phyloP scores from a whole-genome alignment of 1,284 basidiomycete genomes.

The Cystobasidium sp. region DNA sequence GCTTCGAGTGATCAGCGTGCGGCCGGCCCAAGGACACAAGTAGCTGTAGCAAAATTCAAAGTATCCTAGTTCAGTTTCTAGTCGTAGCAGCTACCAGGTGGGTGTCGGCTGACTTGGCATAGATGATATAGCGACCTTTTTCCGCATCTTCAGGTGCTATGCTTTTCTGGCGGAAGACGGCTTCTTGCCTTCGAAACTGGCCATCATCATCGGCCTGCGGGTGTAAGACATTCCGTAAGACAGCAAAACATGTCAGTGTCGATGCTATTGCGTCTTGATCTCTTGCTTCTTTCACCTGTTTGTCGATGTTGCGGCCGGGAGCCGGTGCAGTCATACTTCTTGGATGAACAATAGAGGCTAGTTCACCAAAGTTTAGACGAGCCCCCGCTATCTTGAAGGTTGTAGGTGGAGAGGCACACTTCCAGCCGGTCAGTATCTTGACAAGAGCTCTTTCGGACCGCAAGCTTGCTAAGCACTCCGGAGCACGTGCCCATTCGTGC shows the following conservation, averaged over 20 bases:
- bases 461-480: too few relatives aligned
- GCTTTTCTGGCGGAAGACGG: conserved; percentile 9
- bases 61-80: neutral
- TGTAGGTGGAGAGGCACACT: too few relatives aligned
- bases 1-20: conserved; percentile 54
- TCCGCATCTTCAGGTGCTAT: conserved; percentile 14
- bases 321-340: conserved; percentile 6
- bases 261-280: neutral
- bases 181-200: conserved; percentile 19
- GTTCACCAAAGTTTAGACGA: neutral
- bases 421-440: too few relatives aligned
- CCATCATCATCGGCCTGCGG: conserved; percentile 12
- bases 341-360: neutral
- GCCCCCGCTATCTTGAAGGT: neutral
- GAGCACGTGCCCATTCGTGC: too few relatives aligned
- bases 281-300: neutral
- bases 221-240: neutral
- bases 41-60: conserved; percentile 45
- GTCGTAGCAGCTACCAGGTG: neutral
- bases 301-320: conserved; percentile 10
- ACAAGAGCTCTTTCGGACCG: too few relatives aligned
- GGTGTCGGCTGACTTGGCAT: neutral
- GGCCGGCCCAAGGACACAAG: conserved; percentile 57
- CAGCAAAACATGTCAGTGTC: neutral
- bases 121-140: conserved; percentile 24